Percentiles rank a stretch among this genome's conserved stretches.
Evolutionary conservation across 805 yeast species (phyloP).

Genomic region (Saccharomycopsis capsularis): DNA sequence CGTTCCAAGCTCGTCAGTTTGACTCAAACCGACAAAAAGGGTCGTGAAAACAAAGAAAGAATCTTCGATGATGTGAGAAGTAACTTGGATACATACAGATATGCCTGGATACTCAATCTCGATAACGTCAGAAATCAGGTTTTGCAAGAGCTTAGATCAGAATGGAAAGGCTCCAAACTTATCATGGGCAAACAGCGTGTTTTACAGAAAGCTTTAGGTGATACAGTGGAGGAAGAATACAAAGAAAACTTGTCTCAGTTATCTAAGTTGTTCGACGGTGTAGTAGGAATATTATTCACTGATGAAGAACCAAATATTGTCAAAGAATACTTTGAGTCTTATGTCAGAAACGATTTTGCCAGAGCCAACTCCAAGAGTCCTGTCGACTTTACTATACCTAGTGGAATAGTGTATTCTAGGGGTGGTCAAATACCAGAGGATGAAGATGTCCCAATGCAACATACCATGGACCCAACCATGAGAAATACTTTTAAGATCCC

Average conservation of each 20-base stretch:
- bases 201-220: slow-evolving; percentile 87
- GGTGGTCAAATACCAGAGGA: slow-evolving; percentile 88
- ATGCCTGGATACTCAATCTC: slow-evolving; percentile 77
- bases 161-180: slow-evolving; percentile 87
- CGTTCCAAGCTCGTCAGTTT: slow-evolving; percentile 94
- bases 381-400: slow-evolving; percentile 77
- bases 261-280: slow-evolving; percentile 59
- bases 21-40: slow-evolving; percentile 95
- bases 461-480: slow-evolving; percentile 87
- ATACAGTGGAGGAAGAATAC: slow-evolving; percentile 82
- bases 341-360: slow-evolving; percentile 73
- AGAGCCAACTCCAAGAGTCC: slow-evolving; percentile 86
- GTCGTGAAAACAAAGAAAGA: slow-evolving; percentile 84
- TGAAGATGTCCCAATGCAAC: slow-evolving; percentile 95
- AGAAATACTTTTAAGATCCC: slow-evolving; percentile 88
- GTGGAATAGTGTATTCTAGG: slow-evolving; percentile 85
- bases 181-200: slow-evolving; percentile 91
- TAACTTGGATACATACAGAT: slow-evolving; percentile 68
- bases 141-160: slow-evolving; percentile 83
- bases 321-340: slow-evolving; percentile 75
- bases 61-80: slow-evolving; percentile 86
- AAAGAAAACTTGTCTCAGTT: slow-evolving; percentile 73
- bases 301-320: slow-evolving; percentile 86
- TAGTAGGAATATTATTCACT: slow-evolving; percentile 83
- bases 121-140: slow-evolving; percentile 96